phyloP scores from a whole-genome alignment of 805 yeast species.

The Wickerhamomyces tratensis region DNA sequence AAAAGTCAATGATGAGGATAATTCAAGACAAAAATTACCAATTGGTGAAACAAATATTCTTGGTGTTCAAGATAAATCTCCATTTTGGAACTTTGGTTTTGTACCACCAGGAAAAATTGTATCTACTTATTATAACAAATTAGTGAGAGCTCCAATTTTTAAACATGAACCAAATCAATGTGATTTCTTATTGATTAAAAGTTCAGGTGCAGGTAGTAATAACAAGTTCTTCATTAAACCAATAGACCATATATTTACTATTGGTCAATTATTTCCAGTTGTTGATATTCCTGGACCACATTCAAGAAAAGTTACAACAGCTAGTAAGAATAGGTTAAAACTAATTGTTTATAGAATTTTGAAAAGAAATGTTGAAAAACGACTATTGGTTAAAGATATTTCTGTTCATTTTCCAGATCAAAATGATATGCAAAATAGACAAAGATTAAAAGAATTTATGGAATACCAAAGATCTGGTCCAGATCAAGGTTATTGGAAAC shows the following conservation, averaged over 20 bases:
- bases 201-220: slow-evolving; percentile 66
- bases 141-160: slow-evolving; percentile 88
- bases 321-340: slow-evolving; percentile 80
- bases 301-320: slow-evolving; percentile 89
- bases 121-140: slow-evolving; percentile 86
- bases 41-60: slow-evolving; percentile 93
- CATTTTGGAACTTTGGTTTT: slow-evolving; percentile 97
- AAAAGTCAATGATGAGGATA: slow-evolving; percentile 72
- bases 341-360: slow-evolving; percentile 89
- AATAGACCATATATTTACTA: slow-evolving; percentile 68
- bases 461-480: slow-evolving; percentile 91
- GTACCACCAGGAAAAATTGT: slow-evolving; percentile 92
- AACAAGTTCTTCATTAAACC: slow-evolving; percentile 61
- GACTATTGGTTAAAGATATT: slow-evolving; percentile 80
- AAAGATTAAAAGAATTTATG: slow-evolving; percentile 93
- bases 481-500: slow-evolving; percentile 92
- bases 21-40: slow-evolving; percentile 75
- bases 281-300: slow-evolving; percentile 97
- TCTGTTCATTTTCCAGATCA: slow-evolving; percentile 93
- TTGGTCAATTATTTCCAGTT: slow-evolving; percentile 90
- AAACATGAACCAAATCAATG: slow-evolving; percentile 72
- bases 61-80: slow-evolving; percentile 93
- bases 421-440: slow-evolving; percentile 95
- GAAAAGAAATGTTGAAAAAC: slow-evolving; percentile 60
- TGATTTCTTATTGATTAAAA: slow-evolving; percentile 73